phyloP scores from a whole-genome alignment of 805 yeast species.

The Hanseniaspora mollemarum region DNA sequence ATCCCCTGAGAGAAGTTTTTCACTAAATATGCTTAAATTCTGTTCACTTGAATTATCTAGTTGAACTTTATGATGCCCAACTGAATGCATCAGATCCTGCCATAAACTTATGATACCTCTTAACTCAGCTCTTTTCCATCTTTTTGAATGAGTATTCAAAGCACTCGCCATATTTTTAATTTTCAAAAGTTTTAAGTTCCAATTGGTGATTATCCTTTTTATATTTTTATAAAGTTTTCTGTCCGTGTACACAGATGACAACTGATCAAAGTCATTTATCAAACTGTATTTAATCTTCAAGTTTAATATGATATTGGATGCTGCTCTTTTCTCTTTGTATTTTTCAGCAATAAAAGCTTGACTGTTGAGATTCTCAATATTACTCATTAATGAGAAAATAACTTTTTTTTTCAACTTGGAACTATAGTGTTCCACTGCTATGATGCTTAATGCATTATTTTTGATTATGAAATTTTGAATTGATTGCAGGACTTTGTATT shows the following conservation, averaged over 20 bases:
- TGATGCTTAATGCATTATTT: not conserved
- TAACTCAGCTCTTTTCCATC: slow-evolving; percentile 12
- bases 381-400: not conserved
- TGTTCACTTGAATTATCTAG: not conserved
- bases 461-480: not conserved
- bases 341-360: not conserved
- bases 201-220: not conserved
- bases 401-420: not conserved
- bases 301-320: not conserved
- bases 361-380: not conserved
- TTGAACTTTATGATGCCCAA: not conserved
- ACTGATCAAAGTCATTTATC: not conserved
- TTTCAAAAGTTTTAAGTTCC: slow-evolving; percentile 5
- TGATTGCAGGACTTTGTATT: not conserved
- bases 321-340: not conserved
- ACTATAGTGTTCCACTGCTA: not conserved
- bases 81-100: not conserved
- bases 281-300: not conserved
- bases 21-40: too few species aligned
- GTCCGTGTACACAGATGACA: not conserved
- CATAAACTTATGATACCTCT: slow-evolving; percentile 5
- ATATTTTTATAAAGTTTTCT: not conserved
- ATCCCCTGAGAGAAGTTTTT: not conserved
- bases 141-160: slow-evolving; percentile 1
- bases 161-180: not conserved